Evolutionary conservation across 768 basidiomycete genomes (phyloP).

Genomic region (Pleurotus ostreatus): DNA sequence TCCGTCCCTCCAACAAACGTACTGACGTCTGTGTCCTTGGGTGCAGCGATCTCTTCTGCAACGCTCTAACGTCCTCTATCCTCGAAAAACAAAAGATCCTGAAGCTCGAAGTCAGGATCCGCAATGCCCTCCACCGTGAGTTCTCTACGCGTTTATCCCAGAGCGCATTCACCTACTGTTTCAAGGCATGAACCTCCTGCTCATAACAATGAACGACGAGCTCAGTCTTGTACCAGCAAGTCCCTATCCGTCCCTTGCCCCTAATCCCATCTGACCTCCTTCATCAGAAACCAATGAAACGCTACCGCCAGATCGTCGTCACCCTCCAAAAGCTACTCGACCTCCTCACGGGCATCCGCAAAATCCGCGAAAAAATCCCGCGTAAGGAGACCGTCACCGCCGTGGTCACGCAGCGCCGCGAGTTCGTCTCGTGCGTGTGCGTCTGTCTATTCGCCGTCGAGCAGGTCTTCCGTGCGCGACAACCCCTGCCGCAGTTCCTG

Average conservation of each 20-base stretch:
- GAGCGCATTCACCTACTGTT: background rate
- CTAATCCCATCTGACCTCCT: background rate
- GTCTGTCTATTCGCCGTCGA: slow-evolving; percentile 45
- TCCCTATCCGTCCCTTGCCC: background rate
- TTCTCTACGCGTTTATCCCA: background rate
- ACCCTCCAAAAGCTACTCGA: slow-evolving; percentile 39
- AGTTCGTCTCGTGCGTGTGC: slow-evolving; percentile 44
- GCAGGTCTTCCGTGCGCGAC: slow-evolving; percentile 41
- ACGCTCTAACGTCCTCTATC: slow-evolving; percentile 5
- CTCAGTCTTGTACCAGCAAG: slow-evolving; percentile 44
- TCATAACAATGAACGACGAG: slow-evolving; percentile 42
- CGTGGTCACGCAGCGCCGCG: slow-evolving; percentile 34
- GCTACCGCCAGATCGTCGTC: slow-evolving; percentile 33
- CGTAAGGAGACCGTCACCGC: slow-evolving; percentile 36
- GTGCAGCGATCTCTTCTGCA: background rate
- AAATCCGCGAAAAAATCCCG: slow-evolving; percentile 43
- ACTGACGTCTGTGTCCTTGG: background rate
- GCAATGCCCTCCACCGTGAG: slow-evolving; percentile 33
- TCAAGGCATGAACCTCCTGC: slow-evolving; percentile 21
- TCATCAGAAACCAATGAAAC: slow-evolving; percentile 40
- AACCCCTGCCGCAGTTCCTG: slow-evolving; percentile 46
- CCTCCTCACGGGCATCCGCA: slow-evolving; percentile 40
- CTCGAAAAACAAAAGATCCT: slow-evolving; percentile 28
- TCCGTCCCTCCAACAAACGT: background rate
- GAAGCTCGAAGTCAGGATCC: slow-evolving; percentile 37